Evolutionary conservation across 306 rosid species (phyloP).

Genomic region (Vigna hirtella): DNA sequence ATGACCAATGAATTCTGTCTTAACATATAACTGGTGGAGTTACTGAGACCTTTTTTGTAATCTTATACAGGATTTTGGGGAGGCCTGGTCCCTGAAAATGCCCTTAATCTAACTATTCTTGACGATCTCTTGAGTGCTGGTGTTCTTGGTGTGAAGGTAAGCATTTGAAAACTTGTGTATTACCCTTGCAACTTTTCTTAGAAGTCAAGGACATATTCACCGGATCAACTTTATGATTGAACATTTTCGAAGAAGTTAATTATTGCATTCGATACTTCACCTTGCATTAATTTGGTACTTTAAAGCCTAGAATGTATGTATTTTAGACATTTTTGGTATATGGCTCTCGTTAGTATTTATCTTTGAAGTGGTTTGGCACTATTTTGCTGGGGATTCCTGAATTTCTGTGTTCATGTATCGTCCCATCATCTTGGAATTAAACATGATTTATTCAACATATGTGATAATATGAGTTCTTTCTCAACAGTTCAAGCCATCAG

Average conservation of each 20-base stretch:
- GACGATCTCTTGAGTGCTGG: constrained; percentile 87
- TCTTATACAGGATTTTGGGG: constrained; percentile 91
- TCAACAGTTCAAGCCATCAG: not conserved
- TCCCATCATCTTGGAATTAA: constrained; percentile 34
- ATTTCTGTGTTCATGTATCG: constrained; percentile 8
- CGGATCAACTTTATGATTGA: not conserved
- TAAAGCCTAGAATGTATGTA: not conserved
- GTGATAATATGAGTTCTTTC: constrained; percentile 22
- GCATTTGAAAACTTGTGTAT: constrained; percentile 27
- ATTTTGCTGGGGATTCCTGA: constrained; percentile 14
- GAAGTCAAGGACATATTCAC: not conserved
- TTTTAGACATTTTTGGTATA: not conserved
- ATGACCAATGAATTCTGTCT: constrained; percentile 46
- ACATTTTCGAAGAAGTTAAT: not conserved
- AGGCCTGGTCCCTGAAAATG: constrained; percentile 95
- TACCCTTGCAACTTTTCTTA: constrained; percentile 4
- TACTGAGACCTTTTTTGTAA: constrained; percentile 24
- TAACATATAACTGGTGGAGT: constrained; percentile 27
- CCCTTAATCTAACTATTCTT: constrained; percentile 73
- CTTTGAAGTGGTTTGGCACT: not conserved
- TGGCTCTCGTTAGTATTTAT: not conserved
- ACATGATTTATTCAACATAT: constrained; percentile 23
- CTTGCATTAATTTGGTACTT: not conserved
- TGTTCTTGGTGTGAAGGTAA: constrained; percentile 93
- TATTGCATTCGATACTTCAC: not conserved